Base-by-base conservation (phyloP, 257 asterid genomes). In the Solanum stenotomum region DNA sequence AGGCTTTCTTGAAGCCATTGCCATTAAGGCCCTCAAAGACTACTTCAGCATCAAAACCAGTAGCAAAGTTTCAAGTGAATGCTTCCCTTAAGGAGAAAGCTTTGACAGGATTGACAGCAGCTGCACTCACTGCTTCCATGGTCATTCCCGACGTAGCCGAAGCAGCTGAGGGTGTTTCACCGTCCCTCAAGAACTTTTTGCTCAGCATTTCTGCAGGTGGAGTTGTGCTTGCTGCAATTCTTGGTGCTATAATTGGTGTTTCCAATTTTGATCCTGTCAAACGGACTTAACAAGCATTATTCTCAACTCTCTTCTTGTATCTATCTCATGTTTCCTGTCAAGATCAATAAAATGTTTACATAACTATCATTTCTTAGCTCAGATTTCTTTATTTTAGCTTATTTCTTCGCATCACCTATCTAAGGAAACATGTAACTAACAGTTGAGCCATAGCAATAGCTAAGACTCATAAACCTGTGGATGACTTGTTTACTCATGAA, bases 211-310 rank as follows among this genome's bases (percentile, higher is more conserved):
- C 22, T 12, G 96, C 98, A 15, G 99, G 99, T 33, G 98, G 98
- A 42, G 93, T 92, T 7, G 98, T 96, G 79, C 92, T 93, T 87
- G 84, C 78, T 13, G 96, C 94, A 87, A 86, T 96, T 35, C 2
- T 92, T 20, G 98, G 95, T 10, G 99, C 95, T 10, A 90, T 96
- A 31, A 59, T 94, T 37, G 98, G 96, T 52, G 96, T 95, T 56
- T 84, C 98, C 88, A 96, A 94, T 93, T 96, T 96, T 61, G 99
- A 95, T 84, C 99, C 98, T 38, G 98, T 96, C 90, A 95, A 94
- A 91, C 87, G 98, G 88, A 72, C 87, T 93, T 96, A 93, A 96
- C 85, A 88, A 85, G 83, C 34, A n/a, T 27, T 61, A 46, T 76
- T 18, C 35, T 88, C 65, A 49, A 44, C 84, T 89, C 86, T 75